Percentiles rank a stretch among this genome's conserved stretches.
These are phyloP conservation scores for Cutaneotrichosporon mucoides DNA, from an alignment of 1,284 basidiomycete species.

Conservation along the genomic window DNA sequence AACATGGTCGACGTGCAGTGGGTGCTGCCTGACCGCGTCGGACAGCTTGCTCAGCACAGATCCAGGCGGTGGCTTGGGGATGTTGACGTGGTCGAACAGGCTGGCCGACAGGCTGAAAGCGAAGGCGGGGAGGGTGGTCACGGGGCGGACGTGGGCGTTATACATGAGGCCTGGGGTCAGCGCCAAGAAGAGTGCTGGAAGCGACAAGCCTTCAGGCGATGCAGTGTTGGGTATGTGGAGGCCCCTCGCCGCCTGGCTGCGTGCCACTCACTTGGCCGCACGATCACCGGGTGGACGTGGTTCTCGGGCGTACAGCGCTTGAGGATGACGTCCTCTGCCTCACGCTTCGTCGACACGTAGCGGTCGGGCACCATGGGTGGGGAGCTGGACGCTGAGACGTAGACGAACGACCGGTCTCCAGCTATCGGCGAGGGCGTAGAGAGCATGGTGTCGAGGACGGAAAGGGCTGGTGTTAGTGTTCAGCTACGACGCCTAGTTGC, in stretches of 20 bases:
- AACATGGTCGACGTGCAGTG: constrained; percentile 94
- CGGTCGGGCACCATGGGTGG: constrained; percentile 75
- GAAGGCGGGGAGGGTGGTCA: constrained; percentile 80
- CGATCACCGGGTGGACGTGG: constrained; percentile 57
- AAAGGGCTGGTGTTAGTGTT: constrained; percentile 47
- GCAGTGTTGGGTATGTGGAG: no score
- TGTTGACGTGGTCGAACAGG: constrained; percentile 59
- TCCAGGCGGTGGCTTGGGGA: constrained; percentile 52
- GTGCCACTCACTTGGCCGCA: constrained; percentile 57
- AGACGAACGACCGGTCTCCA: constrained; percentile 65
- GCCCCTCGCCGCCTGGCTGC: no score
- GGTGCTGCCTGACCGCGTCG: constrained; percentile 71
- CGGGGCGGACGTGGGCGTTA: constrained; percentile 84
- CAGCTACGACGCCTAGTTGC: no score
- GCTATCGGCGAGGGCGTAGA: constrained; percentile 19
- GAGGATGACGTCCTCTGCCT: constrained; percentile 61
- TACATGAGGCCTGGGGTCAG: constrained; percentile 71
- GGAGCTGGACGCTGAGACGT: constrained; percentile 84
- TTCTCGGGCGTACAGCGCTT: constrained; percentile 1
- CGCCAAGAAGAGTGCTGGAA: no score
- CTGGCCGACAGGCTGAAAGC: constrained; percentile 72
- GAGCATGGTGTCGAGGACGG: constrained; percentile 69
- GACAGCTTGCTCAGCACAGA: constrained; percentile 22
- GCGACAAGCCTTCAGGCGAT: no score
- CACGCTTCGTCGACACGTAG: constrained; percentile 85